phyloP scores from a whole-genome alignment of 345 rosid species.

The Aethionema arabicum region DNA sequence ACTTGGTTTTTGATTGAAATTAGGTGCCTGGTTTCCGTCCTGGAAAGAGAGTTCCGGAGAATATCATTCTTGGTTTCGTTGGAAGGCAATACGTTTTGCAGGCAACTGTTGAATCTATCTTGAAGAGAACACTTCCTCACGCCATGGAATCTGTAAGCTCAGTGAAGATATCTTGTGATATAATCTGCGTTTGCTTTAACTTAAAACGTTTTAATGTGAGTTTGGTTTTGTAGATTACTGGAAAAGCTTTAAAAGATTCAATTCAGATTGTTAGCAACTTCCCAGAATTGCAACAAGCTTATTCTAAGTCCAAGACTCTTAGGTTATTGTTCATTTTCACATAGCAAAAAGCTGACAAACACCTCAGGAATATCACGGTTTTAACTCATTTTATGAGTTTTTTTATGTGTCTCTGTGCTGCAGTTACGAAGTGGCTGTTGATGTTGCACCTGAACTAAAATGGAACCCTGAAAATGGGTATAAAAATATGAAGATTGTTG shows the following conservation, averaged over 20 bases:
- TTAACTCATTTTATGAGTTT: conserved; percentile 14
- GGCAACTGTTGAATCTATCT: conserved; percentile 82
- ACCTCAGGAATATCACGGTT: background rate
- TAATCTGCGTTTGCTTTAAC: background rate
- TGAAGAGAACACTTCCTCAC: conserved; percentile 95
- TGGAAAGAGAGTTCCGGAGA: conserved; percentile 73
- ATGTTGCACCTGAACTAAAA: conserved; percentile 81
- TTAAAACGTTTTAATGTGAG: conserved; percentile 3
- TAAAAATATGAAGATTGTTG: conserved; percentile 78
- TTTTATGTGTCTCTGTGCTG: conserved; percentile 27
- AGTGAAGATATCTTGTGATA: no score
- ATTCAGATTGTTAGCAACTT: conserved; percentile 71
- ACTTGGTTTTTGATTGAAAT: background rate
- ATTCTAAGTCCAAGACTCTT: conserved; percentile 57
- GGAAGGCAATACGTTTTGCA: conserved; percentile 66
- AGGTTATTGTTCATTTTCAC: conserved; percentile 40
- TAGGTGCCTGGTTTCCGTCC: conserved; percentile 94
- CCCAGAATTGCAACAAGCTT: conserved; percentile 78
- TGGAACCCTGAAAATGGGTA: conserved; percentile 86
- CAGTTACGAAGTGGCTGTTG: conserved; percentile 87
- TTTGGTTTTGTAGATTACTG: conserved; percentile 58
- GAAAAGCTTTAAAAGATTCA: conserved; percentile 80
- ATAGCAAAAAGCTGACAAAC: conserved; percentile 4
- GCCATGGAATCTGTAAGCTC: conserved; percentile 75
- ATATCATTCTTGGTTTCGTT: conserved; percentile 61